These are phyloP conservation scores for Gymnopus androsaceus DNA, from an alignment of 1,284 basidiomycete genomes.

Conservation along the genomic window DNA sequence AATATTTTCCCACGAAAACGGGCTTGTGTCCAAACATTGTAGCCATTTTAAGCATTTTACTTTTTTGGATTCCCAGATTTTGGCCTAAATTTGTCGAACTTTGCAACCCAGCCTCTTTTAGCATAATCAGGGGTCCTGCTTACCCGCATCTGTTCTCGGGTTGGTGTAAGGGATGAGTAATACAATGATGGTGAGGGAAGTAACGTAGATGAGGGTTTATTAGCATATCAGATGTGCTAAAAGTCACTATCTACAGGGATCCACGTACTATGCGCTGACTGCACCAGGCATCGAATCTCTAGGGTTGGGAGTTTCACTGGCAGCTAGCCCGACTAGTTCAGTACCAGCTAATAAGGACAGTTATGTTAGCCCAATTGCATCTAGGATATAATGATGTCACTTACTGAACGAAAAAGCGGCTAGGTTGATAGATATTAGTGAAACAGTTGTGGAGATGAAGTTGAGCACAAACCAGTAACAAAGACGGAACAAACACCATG, in stretches of 20 bases:
- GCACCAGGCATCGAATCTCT: constrained; percentile 61
- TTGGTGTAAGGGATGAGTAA: constrained; percentile 58
- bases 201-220: constrained; percentile 45
- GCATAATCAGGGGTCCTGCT: constrained; percentile 25
- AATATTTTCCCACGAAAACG: too few species aligned
- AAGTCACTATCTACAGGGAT: neutral
- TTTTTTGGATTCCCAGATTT: too few species aligned
- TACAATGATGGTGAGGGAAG: constrained; percentile 43
- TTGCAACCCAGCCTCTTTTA: too few species aligned
- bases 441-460: too few species aligned
- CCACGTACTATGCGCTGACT: too few species aligned
- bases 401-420: constrained; percentile 60
- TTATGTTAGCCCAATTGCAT: too few species aligned
- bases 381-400: constrained; percentile 5
- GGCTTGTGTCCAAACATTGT: too few species aligned
- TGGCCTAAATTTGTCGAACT: too few species aligned
- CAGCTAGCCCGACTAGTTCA: constrained; percentile 69
- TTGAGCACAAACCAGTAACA: too few species aligned
- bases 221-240: constrained; percentile 1
- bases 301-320: constrained; percentile 61
- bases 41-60: too few species aligned
- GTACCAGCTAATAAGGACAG: constrained; percentile 46
- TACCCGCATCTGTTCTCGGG: constrained; percentile 41
- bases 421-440: too few species aligned
- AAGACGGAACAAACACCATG: constrained; percentile 46